Conservation (phyloP, 208 protist genomes). For the Crithidia brevicula region DNA sequence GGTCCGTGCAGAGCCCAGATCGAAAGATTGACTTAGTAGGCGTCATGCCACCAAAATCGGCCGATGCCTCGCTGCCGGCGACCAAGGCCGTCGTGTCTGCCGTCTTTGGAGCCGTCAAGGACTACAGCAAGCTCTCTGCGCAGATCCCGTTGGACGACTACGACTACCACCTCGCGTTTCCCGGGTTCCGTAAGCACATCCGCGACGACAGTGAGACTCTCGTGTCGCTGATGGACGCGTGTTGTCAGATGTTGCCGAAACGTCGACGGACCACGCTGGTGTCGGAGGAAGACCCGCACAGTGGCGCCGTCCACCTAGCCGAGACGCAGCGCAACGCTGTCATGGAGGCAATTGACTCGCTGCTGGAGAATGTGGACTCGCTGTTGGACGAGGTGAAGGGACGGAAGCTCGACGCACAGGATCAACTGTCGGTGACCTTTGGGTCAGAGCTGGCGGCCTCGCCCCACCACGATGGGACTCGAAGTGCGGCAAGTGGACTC, state of each 20-base stretch:
- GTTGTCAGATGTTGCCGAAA: constrained; percentile 67
- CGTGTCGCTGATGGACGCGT: constrained; percentile 70
- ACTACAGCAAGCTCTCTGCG: constrained; percentile 64
- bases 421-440: constrained; percentile 84
- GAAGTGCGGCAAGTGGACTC: background rate
- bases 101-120: constrained; percentile 69
- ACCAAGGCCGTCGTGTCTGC: constrained; percentile 66
- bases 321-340: constrained; percentile 64
- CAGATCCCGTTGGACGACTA: constrained; percentile 77
- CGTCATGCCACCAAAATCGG: constrained; percentile 17
- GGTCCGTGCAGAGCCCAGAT: too few relatives aligned
- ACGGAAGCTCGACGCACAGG: constrained; percentile 56
- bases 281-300: constrained; percentile 9
- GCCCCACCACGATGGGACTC: constrained; percentile 2
- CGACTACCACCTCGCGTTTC: constrained; percentile 86
- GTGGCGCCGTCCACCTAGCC: constrained; percentile 32
- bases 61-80: constrained; percentile 29
- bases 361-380: constrained; percentile 84
- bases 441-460: constrained; percentile 58
- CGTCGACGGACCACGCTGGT: constrained; percentile 52
- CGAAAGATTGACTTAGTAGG: too few relatives aligned
- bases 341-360: constrained; percentile 87
- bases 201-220: constrained; percentile 59
- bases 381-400: constrained; percentile 82
- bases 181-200: constrained; percentile 71